These are phyloP conservation scores for Pseudogymnoascus pannorum DNA, from an alignment of 2,329 filamentous ascomycete species.

Conservation along the genomic window DNA sequence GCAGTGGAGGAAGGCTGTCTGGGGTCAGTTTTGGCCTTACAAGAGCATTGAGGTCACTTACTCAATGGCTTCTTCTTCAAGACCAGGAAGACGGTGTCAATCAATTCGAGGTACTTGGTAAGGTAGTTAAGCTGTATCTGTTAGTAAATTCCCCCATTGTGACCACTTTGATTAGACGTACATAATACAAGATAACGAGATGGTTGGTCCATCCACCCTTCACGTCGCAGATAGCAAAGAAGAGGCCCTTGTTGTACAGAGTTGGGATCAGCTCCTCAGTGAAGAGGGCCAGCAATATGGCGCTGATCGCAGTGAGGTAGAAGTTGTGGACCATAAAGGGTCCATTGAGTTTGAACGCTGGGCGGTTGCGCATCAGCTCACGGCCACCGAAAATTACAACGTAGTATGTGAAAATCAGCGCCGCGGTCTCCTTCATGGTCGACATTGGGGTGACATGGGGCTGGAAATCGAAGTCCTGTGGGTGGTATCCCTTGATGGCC, in stretches of 20 bases:
- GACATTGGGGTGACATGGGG: conserved; percentile 81
- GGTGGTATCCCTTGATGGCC: conserved; percentile 68
- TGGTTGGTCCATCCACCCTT: conserved; percentile 90
- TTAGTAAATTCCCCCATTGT: conserved; percentile 30
- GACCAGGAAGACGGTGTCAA: conserved; percentile 95
- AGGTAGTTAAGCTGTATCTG: conserved; percentile 79
- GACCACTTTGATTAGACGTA: conserved; percentile 43
- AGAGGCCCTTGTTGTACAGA: conserved; percentile 71
- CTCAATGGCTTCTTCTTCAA: conserved; percentile 99
- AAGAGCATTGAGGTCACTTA: conserved; percentile 33
- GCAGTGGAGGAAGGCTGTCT: conserved; percentile 84
- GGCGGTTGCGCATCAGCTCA: conserved; percentile 81
- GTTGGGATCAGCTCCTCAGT: conserved; percentile 86
- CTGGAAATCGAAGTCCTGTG: conserved; percentile 78
- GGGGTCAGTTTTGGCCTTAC: neutral
- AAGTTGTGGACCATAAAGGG: conserved; percentile 97
- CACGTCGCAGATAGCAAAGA: conserved; percentile 76
- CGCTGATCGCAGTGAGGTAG: conserved; percentile 81
- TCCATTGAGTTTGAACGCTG: conserved; percentile 77
- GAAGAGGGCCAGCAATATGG: conserved; percentile 72
- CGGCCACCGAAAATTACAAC: conserved; percentile 86
- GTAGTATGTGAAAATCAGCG: conserved; percentile 85
- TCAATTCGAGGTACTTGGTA: conserved; percentile 92
- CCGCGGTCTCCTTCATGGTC: conserved; percentile 73
- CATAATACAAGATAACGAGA: conserved; percentile 92